Conservation (phyloP, 768 basidiomycete species). For the Termitomyces sp. region DNA sequence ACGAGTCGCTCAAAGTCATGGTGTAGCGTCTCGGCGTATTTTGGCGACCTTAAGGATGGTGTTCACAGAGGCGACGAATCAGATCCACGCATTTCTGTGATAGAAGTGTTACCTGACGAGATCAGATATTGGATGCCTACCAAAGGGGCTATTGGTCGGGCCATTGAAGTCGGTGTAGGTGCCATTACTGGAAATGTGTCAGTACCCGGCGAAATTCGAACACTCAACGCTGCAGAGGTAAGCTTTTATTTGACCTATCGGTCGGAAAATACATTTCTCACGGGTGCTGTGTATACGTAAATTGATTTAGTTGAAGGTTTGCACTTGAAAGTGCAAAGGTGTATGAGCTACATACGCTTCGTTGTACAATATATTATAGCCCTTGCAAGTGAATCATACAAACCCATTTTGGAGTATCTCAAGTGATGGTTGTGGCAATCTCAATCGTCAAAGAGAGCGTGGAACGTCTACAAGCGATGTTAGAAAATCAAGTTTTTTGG, state of each 20-base stretch:
- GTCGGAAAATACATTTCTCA: neutral
- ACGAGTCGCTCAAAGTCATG: neutral
- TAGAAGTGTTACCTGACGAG: conserved; percentile 74
- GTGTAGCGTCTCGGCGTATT: conserved; percentile 66
- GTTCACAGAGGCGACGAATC: conserved; percentile 73
- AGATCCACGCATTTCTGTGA: conserved; percentile 76
- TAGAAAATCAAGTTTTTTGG: neutral
- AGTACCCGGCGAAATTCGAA: conserved; percentile 71
- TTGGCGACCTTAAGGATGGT: conserved; percentile 83
- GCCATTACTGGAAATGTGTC: conserved; percentile 58
- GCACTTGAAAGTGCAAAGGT: conserved; percentile 19
- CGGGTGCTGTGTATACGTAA: conserved; percentile 21
- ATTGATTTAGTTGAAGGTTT: conserved; percentile 37
- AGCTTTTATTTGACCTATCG: too few relatives aligned
- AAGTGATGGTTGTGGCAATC: too few relatives aligned
- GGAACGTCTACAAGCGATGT: conserved; percentile 28
- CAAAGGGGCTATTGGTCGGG: conserved; percentile 49
- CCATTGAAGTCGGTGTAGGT: conserved; percentile 52
- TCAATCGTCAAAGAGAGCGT: conserved; percentile 48
- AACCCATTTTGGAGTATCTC: too few relatives aligned
- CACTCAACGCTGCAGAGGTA: conserved; percentile 71
- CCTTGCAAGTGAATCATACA: neutral
- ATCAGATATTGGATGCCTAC: conserved; percentile 79
- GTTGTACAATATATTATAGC: neutral
- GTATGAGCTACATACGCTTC: too few relatives aligned